Base-by-base conservation (phyloP, 2,329 filamentous ascomycete species). In the Cadophora luteo-olivacea region DNA sequence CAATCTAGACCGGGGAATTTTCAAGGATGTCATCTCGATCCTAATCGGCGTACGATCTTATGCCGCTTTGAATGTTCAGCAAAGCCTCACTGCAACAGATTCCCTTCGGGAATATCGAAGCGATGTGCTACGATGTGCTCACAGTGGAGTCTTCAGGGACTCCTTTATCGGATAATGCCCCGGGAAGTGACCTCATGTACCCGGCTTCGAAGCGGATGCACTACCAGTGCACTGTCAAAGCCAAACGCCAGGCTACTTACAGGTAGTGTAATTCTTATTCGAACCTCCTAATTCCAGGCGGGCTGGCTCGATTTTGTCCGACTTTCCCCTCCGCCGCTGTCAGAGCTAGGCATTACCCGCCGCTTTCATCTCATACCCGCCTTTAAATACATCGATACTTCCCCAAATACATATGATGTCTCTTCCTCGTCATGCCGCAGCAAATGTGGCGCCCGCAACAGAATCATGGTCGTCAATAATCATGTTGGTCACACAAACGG, bases 401-500 rank as follows among this genome's bases (percentile, higher is more conserved):
- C 8, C 54, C 19, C 14, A 54, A 14, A 48, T 45, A 4, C 57
- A 29, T 24, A 62, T 32, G 5, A 51, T 67, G 52, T 57, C 32
- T 66, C 65, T 64, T n/a, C n/a, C 33, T 38, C 32, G 61, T 52
- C 32, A 52, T 36, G 29, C 38, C 48, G 48, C 24, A 45, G 19
- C 33, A 54, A 25, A 38, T 25, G 57, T 65, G 61, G 61, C 65
- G 51, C 36, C 22, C 16, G 25, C 22, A 66, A 25, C 7, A 54
- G 8, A 52, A 54, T 51, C 33, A 68, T 68, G 41, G 54, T 48
- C 33, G 54, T 49, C n/a, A 24, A 63, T 29, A 48, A 49, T 19
- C 29, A 36, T 36, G 36, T 38, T 41, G 52, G 62, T 61, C 25
- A 58, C 60, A 63, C 51, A 22, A 66, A 70, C 52, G 68, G 64